Base-by-base conservation (phyloP, 331 rosid genomes). In the Rosa hybrid region DNA sequence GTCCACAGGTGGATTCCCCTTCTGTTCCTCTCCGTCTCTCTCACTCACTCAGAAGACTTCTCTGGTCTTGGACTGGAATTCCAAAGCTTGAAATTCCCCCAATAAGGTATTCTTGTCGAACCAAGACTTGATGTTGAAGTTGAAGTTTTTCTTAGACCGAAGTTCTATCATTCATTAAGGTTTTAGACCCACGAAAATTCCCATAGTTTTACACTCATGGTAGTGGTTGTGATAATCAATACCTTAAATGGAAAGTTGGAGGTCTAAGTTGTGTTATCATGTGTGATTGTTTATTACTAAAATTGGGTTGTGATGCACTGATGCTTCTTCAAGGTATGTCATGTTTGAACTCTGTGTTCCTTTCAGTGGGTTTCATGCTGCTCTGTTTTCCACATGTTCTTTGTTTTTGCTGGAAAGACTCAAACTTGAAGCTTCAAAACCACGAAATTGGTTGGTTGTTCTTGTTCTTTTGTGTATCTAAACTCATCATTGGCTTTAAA, bases 31-130 rank as follows among this genome's bases (percentile, higher is more conserved):
- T 84, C 82, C 77, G 59, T 78, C 45, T 83, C 45, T 83, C 72
- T 81, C 79, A 67, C 51, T 49, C 53, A 12, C 63, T 20, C 49
- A n/a, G 50, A 71, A 67, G 39, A 68, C 87, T 64, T 79, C 86
- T 82, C 79, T 74, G 45, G 56, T 83, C 62, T 68, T 78, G 54
- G 20, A 54, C 50, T 74, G 85, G 20, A 82, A 83, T 73, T 83
- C 82, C 68, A 53, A 11, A 74, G 78, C 82, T 78, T 68, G 46
- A 86, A 51, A 56, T 78, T 79, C 85, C 78, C 64, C 85, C 64
- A 59, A 20, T 78, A 74, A 83, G 92, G 94, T 90, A 86, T 81
- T 71, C 80, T 48, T 46, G 34, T 67, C 72, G 70, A 65, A 59
- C 82, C 70, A 68, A 77, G n/a, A 54, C 44, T 77, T 84, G 10